phyloP scores from a whole-genome alignment of 2,329 filamentous ascomycete species.

The Diaporthe vaccinii region DNA sequence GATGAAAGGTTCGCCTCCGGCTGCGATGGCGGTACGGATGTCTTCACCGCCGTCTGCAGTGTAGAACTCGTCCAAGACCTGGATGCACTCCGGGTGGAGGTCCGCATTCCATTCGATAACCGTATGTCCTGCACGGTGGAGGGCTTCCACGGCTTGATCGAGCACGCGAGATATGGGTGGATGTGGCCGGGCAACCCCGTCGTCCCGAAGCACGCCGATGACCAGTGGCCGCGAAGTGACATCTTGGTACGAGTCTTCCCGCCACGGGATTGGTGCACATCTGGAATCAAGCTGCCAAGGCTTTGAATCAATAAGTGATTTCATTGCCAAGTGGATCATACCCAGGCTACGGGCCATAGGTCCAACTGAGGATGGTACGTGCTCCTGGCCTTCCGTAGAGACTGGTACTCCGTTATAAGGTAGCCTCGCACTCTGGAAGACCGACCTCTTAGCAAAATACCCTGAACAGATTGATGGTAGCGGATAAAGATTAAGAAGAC shows the following conservation, averaged over 20 bases:
- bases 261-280: slow-evolving; percentile 68
- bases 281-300: slow-evolving; percentile 69
- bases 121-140: slow-evolving; percentile 65
- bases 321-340: slow-evolving; percentile 64
- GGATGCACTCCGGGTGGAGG: slow-evolving; percentile 63
- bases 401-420: slow-evolving; percentile 72
- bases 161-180: slow-evolving; percentile 65
- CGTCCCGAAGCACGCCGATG: slow-evolving; percentile 64
- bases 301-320: slow-evolving; percentile 58
- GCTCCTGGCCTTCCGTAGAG: slow-evolving; percentile 74
- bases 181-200: slow-evolving; percentile 67
- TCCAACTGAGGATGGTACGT: slow-evolving; percentile 73
- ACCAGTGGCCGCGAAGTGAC: slow-evolving; percentile 59
- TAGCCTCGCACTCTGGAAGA: slow-evolving; percentile 64
- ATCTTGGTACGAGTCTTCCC: slow-evolving; percentile 57
- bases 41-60: slow-evolving; percentile 75
- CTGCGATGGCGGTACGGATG: slow-evolving; percentile 65
- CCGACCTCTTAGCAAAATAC: background rate
- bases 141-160: slow-evolving; percentile 50
- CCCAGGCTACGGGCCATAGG: slow-evolving; percentile 67
- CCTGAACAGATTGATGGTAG: too few species aligned
- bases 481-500: slow-evolving; percentile 50
- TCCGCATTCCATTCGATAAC: slow-evolving; percentile 65
- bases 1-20: slow-evolving; percentile 71
- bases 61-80: slow-evolving; percentile 68